These are phyloP conservation scores for Quercus cerris DNA, from an alignment of 306 rosid genomes.

Conservation along the genomic window DNA sequence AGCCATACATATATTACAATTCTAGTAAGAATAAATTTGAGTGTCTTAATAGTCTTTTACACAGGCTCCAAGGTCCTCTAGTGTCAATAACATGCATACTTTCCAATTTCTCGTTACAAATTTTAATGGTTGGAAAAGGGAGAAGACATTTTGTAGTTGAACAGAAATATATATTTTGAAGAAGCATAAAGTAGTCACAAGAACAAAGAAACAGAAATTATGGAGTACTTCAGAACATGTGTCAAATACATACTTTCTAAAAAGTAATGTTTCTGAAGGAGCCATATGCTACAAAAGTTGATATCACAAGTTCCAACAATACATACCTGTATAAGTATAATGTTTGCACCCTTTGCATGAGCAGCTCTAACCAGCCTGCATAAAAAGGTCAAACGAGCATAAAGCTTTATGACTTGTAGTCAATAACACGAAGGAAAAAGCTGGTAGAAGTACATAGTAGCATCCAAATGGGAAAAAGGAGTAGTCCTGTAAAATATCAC, in stretches of 20 bases:
- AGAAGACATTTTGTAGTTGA: neutral
- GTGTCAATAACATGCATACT: neutral
- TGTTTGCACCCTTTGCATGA: slow-evolving; percentile 77
- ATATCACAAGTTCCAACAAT: slow-evolving; percentile 6
- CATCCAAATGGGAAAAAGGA: neutral
- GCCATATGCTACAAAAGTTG: neutral
- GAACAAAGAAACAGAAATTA: neutral
- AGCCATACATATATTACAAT: neutral
- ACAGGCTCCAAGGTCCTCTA: neutral
- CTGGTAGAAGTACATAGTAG: neutral
- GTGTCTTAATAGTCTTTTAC: neutral
- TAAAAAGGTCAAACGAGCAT: neutral
- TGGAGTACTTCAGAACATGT: neutral
- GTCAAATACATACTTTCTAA: neutral
- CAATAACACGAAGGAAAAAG: neutral
- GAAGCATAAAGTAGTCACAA: neutral
- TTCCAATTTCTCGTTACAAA: neutral
- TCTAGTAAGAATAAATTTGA: neutral
- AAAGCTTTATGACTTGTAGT: neutral
- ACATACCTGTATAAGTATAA: slow-evolving; percentile 87
- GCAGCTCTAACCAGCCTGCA: slow-evolving; percentile 89
- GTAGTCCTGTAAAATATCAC: slow-evolving; percentile 3
- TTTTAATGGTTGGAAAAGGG: neutral
- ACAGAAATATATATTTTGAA: neutral
- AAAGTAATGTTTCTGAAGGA: neutral